phyloP scores from a whole-genome alignment of 176 grass and related monocot genomes.

The Secale cereale region DNA sequence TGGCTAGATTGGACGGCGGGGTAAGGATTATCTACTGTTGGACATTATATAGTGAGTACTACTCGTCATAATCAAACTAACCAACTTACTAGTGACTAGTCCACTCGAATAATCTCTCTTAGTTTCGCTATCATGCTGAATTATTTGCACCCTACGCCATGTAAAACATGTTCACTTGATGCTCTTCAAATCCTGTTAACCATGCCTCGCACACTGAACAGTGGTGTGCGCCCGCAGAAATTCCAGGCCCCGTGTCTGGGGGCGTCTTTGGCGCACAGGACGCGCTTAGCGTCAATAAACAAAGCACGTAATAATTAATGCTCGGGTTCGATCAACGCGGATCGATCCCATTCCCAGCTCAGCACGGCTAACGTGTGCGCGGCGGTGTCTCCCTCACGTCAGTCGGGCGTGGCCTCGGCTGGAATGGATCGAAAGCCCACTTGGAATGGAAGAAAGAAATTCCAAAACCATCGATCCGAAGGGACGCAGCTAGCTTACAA shows the following conservation, averaged over 20 bases:
- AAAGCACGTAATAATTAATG: slow-evolving; percentile 6
- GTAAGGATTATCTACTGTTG: neutral
- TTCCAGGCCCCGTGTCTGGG: slow-evolving; percentile 6
- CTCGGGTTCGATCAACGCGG: neutral
- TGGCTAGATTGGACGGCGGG: neutral
- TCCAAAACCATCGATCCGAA: neutral
- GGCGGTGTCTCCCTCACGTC: slow-evolving; percentile 35
- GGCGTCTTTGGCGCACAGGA: slow-evolving; percentile 24
- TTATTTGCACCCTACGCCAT: neutral
- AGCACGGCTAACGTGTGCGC: slow-evolving; percentile 20
- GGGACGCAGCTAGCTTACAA: neutral
- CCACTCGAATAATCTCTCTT: neutral
- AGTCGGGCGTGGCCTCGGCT: neutral
- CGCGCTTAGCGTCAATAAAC: slow-evolving; percentile 17
- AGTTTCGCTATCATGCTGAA: neutral
- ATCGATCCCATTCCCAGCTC: neutral
- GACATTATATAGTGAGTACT: neutral
- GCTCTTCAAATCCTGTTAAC: neutral
- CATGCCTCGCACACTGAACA: neutral
- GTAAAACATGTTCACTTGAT: neutral
- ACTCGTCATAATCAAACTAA: neutral
- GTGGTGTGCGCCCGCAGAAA: neutral
- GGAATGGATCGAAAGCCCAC: neutral
- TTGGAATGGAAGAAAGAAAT: neutral
- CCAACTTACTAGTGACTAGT: neutral